Percentiles rank a stretch among this genome's conserved stretches.
phyloP scores from a whole-genome alignment of 805 yeast genomes.

The Candida piceae region DNA sequence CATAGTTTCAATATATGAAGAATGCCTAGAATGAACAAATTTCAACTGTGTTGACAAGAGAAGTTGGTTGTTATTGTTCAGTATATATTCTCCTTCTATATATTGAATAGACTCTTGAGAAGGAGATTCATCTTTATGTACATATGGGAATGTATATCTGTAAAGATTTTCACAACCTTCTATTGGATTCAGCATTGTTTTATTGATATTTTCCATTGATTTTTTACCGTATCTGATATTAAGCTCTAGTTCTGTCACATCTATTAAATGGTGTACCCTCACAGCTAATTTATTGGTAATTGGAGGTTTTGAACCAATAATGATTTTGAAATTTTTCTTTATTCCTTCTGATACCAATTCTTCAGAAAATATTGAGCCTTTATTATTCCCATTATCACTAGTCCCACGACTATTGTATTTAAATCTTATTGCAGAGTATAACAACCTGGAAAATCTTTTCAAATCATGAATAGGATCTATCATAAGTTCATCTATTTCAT shows the following conservation, averaged over 20 bases:
- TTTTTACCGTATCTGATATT: constrained; percentile 1
- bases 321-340: neutral
- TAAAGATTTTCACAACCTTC: neutral
- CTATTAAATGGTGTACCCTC: constrained; percentile 8
- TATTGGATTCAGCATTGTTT: neutral
- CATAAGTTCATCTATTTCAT: constrained; percentile 4
- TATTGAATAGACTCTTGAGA: neutral
- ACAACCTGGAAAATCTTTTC: neutral
- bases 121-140: neutral
- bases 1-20: constrained; percentile 12
- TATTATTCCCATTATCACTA: neutral
- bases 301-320: neutral
- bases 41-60: constrained; percentile 7
- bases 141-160: neutral
- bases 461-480: constrained; percentile 1
- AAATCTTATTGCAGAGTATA: neutral
- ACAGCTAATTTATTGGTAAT: neutral
- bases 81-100: neutral
- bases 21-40: constrained; percentile 17
- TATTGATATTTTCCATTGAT: neutral
- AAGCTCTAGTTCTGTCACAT: constrained; percentile 9
- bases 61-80: neutral
- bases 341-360: neutral
- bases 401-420: neutral
- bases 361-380: neutral